Base-by-base conservation (phyloP, 768 basidiomycete species). In the Lentinula raphanica region DNA sequence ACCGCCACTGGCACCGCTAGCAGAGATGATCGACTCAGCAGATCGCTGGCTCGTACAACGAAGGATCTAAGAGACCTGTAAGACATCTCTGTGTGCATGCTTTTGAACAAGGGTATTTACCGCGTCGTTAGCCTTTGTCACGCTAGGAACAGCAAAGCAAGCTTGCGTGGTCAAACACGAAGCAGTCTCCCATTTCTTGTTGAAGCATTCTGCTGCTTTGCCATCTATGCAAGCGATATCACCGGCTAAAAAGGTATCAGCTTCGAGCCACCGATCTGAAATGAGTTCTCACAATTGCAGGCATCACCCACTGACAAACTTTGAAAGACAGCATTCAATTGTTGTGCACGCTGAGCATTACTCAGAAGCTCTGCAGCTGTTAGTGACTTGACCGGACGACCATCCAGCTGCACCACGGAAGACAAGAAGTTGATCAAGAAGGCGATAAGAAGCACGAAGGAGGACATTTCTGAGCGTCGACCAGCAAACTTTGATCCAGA, bases 61-160 rank as follows among this genome's bases (percentile, higher is more conserved):
- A 54, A 54, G 38, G 13, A 27, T 19, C 53, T 54, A 38, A 17
- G 5, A 28, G 29, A 28, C 19, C 21, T 5, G 5, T 49, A 3
- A 3, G 40, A 54, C 9, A 28, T n/a, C 1, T 13, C 11, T 1
- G 19, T 38, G 12, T 40, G 7, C 11, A 7, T 8, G 36, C 27
- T n/a, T 21, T 6, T 31, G 25, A 53, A 38, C 12, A 40, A 6
- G 11, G 15, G 28, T 40, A 9, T 15, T 6, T n/a, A 54, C 53
- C 38, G 38, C 53, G 25, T 40, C 53, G 27, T 44, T 29, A n/a
- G 36, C 38, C 40, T 42, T 39, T 19, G 12, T 38, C 19, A 54
- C 53, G 27, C 38, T 40, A 27, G 53, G 53, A 27, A 54, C 35
- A 15, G 38, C 53, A 15, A 54, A 54, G 42, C 53, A 54, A 39